Conservation (phyloP, 257 asterid genomes). For the Phtheirospermum japonicum region DNA sequence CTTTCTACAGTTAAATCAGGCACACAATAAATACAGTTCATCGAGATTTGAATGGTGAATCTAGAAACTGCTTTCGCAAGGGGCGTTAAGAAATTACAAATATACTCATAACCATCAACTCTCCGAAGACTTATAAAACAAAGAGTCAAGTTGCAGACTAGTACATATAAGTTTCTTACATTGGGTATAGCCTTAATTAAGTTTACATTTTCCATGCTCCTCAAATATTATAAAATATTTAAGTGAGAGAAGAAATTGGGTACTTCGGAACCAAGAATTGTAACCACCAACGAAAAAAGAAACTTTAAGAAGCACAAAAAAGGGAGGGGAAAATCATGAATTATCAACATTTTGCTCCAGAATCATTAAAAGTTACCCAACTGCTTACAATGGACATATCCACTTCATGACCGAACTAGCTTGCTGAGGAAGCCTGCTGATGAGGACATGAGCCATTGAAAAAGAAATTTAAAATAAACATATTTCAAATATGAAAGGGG, state of each 20-base stretch:
- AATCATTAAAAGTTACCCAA: slow-evolving; percentile 2
- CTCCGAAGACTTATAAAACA: not conserved
- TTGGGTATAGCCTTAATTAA: too few relatives aligned
- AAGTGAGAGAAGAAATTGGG: not conserved
- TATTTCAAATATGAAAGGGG: not conserved
- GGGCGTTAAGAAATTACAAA: not conserved
- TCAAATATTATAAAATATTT: not conserved
- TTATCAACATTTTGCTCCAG: not conserved
- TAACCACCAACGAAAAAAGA: not conserved
- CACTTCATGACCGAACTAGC: not conserved
- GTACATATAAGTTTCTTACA: not conserved
- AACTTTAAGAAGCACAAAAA: too few relatives aligned
- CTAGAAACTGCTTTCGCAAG: not conserved
- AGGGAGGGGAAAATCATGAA: too few relatives aligned
- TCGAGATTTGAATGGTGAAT: not conserved
- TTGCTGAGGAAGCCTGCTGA: not conserved
- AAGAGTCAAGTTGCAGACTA: not conserved
- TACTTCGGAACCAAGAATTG: not conserved
- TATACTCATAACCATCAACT: not conserved
- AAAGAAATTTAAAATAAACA: not conserved
- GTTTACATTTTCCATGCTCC: not conserved
- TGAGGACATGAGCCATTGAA: not conserved
- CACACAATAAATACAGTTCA: not conserved
- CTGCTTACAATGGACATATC: not conserved
- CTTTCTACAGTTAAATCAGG: not conserved